Conservation (phyloP, 495 filamentous ascomycete genomes). For the Aspergillus conjunctus region DNA sequence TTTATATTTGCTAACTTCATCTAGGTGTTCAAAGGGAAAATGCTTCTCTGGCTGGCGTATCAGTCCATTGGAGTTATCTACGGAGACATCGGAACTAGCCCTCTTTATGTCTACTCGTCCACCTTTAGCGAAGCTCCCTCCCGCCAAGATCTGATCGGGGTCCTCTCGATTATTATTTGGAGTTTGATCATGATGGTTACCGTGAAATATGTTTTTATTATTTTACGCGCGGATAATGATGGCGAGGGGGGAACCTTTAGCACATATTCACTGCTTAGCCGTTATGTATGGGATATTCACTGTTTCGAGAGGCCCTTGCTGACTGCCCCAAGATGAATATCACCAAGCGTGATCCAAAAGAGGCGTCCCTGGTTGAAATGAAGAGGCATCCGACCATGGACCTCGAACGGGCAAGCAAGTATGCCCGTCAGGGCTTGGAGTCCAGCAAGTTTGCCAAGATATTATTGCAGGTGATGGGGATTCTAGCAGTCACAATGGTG, state of each 20-base stretch:
- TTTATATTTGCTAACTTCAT: neutral
- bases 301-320: neutral
- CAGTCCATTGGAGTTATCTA: slow-evolving; percentile 74
- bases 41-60: slow-evolving; percentile 57
- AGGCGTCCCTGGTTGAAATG: slow-evolving; percentile 56
- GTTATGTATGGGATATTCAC: slow-evolving; percentile 56
- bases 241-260: slow-evolving; percentile 79
- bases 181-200: slow-evolving; percentile 72
- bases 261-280: slow-evolving; percentile 68
- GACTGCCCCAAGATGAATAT: slow-evolving; percentile 25
- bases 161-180: slow-evolving; percentile 75
- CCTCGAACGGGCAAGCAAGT: slow-evolving; percentile 51
- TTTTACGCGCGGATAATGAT: slow-evolving; percentile 72
- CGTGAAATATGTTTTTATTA: slow-evolving; percentile 71
- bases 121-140: slow-evolving; percentile 62
- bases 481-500: slow-evolving; percentile 71
- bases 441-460: slow-evolving; percentile 51
- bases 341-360: slow-evolving; percentile 28
- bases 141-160: slow-evolving; percentile 65
- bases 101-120: slow-evolving; percentile 72
- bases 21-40: slow-evolving; percentile 27
- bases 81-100: slow-evolving; percentile 76
- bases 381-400: slow-evolving; percentile 60
- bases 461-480: slow-evolving; percentile 65
- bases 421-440: slow-evolving; percentile 60